phyloP scores from a whole-genome alignment of 2,329 filamentous ascomycete genomes.

The Parastagonospora avenae region DNA sequence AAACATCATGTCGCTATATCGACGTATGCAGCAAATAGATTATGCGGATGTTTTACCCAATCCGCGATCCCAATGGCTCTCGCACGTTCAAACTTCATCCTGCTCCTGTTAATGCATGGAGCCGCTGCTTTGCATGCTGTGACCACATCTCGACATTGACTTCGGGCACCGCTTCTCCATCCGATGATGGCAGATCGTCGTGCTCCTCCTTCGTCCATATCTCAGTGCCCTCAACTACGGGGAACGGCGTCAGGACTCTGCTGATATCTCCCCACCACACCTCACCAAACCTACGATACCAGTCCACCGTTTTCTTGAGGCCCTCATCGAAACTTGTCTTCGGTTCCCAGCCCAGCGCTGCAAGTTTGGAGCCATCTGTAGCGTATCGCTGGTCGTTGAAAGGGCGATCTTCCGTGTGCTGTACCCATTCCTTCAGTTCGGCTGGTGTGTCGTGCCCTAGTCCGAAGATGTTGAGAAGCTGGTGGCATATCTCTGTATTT shows the following conservation, averaged over 20 bases:
- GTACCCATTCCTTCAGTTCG: constrained; percentile 68
- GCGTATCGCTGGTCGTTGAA: constrained; percentile 55
- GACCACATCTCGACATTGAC: constrained; percentile 26
- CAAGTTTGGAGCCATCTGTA: constrained; percentile 46
- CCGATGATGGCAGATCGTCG: constrained; percentile 41
- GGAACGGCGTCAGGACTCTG: constrained; percentile 46
- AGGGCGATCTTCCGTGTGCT: constrained; percentile 77
- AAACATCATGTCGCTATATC: neutral
- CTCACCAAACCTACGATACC: constrained; percentile 47
- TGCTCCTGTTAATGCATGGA: constrained; percentile 13
- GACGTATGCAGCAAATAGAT: too few species aligned
- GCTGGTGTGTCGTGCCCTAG: constrained; percentile 48
- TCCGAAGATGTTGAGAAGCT: constrained; percentile 67
- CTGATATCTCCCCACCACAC: constrained; percentile 50
- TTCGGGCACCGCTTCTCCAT: constrained; percentile 30
- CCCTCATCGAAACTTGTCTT: constrained; percentile 45
- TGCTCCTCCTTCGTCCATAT: constrained; percentile 49
- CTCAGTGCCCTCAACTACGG: constrained; percentile 46
- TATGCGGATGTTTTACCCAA: too few species aligned
- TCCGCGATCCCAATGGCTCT: too few species aligned
- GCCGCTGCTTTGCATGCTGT: constrained; percentile 27
- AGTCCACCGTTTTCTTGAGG: constrained; percentile 44
- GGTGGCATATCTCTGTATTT: constrained; percentile 71
- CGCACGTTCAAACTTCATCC: too few species aligned
- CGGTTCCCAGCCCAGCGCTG: constrained; percentile 44